These are phyloP conservation scores for Wickerhamomyces chambardii DNA, from an alignment of 805 yeast species.

Conservation along the genomic window DNA sequence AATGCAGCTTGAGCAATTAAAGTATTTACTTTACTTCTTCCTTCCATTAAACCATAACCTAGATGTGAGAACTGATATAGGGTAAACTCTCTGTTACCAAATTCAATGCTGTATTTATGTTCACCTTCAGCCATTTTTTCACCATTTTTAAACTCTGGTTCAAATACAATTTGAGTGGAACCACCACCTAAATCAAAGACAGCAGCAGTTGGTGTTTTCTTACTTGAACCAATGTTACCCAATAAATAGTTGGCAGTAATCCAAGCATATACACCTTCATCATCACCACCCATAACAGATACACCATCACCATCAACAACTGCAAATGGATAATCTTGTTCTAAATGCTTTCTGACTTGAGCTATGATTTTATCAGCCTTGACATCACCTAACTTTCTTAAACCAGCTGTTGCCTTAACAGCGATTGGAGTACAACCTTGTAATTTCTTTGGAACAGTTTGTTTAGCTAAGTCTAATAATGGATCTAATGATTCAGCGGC, in stretches of 20 bases:
- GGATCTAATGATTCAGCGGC: conserved; percentile 92
- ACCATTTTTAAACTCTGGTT: conserved; percentile 62
- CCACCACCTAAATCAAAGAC: conserved; percentile 98
- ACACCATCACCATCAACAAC: conserved; percentile 84
- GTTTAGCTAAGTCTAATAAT: conserved; percentile 65
- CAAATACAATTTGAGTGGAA: conserved; percentile 96
- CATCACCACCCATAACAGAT: conserved; percentile 90
- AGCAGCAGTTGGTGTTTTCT: conserved; percentile 83
- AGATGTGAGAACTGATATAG: conserved; percentile 92
- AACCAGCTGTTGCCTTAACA: conserved; percentile 97
- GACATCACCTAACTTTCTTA: conserved; percentile 74
- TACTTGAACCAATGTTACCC: conserved; percentile 81
- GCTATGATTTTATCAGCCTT: conserved; percentile 63
- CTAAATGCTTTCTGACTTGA: conserved; percentile 71
- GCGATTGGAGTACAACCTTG: conserved; percentile 88
- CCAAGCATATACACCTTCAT: conserved; percentile 99
- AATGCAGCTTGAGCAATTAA: conserved; percentile 47
- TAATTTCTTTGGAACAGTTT: conserved; percentile 62
- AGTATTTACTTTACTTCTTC: conserved; percentile 73
- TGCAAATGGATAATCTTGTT: conserved; percentile 81
- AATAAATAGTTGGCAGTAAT: conserved; percentile 88
- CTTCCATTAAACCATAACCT: conserved; percentile 94
- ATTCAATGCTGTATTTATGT: conserved; percentile 70
- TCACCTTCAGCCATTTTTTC: conserved; percentile 77
- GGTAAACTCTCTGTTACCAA: conserved; percentile 73